Evolutionary conservation across 345 rosid genomes (phyloP).

Genomic region (Corchorus capsularis): DNA sequence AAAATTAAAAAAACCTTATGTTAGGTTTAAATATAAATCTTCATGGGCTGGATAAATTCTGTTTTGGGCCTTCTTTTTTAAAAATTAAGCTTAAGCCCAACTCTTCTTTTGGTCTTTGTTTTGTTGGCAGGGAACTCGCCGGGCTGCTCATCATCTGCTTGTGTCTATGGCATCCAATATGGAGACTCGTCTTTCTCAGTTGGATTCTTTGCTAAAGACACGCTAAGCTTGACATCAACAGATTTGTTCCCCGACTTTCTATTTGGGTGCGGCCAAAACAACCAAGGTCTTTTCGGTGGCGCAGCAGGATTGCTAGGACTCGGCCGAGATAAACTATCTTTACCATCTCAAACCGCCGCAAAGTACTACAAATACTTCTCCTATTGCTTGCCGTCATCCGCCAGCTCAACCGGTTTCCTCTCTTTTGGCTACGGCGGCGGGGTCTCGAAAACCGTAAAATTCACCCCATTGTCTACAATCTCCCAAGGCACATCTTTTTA

Average conservation of each 20-base stretch:
- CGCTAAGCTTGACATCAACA: constrained; percentile 49
- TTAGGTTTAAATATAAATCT: too few species aligned
- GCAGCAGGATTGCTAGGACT: constrained; percentile 81
- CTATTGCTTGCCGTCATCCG: constrained; percentile 78
- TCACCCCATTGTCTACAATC: constrained; percentile 54
- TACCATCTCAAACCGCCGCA: constrained; percentile 63
- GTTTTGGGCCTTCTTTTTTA: too few species aligned
- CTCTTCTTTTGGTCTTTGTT: neutral
- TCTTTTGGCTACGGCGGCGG: constrained; percentile 50
- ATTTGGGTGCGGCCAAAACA: constrained; percentile 89
- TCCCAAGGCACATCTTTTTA: constrained; percentile 52
- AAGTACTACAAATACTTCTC: constrained; percentile 74
- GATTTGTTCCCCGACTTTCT: constrained; percentile 46
- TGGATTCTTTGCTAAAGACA: constrained; percentile 69
- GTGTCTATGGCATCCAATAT: constrained; percentile 78
- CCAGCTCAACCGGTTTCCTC: constrained; percentile 71
- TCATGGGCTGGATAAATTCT: too few species aligned
- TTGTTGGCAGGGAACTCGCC: constrained; percentile 27
- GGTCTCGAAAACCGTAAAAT: constrained; percentile 44
- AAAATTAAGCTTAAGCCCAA: neutral
- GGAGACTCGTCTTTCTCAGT: constrained; percentile 73
- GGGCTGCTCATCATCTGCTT: constrained; percentile 52
- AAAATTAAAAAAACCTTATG: too few species aligned
- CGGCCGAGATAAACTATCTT: constrained; percentile 67
- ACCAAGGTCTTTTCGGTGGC: constrained; percentile 72